Percentiles rank a stretch among this genome's conserved stretches.
phyloP scores from a whole-genome alignment of 2,329 filamentous ascomycete species.

The Trichoderma brevicompactum region DNA sequence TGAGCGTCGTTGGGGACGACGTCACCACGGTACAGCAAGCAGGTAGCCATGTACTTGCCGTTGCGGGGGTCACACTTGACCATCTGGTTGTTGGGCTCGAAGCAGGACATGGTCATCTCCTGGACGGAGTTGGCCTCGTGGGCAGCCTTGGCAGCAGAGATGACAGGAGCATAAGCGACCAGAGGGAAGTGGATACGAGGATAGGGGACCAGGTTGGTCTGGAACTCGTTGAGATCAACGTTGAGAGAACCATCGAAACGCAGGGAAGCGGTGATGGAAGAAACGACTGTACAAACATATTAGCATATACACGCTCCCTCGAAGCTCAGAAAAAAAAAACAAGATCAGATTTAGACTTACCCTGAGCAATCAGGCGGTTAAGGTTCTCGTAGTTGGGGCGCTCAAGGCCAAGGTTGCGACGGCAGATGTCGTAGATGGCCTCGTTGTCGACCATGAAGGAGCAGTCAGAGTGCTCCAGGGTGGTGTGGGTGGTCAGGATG shows the following conservation, averaged over 20 bases:
- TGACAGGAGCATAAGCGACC: conserved; percentile 91
- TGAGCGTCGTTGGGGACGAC: conserved; percentile 97
- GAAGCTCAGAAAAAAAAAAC: no score
- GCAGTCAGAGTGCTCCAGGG: conserved; percentile 98
- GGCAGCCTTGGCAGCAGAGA: conserved; percentile 92
- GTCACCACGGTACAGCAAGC: conserved; percentile 96
- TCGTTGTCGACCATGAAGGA: conserved; percentile 99
- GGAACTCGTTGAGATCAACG: conserved; percentile 99
- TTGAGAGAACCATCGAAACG: conserved; percentile 98
- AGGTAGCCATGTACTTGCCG: conserved; percentile 99
- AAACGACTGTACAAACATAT: conserved; percentile 69
- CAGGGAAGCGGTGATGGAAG: conserved; percentile 96
- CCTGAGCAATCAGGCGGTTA: conserved; percentile 97
- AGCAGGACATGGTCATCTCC: conserved; percentile 99
- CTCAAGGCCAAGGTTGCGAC: conserved; percentile 95
- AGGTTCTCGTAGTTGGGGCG: conserved; percentile 98
- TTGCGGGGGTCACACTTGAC: conserved; percentile 98
- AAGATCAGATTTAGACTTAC: conserved; percentile 49
- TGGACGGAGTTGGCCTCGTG: conserved; percentile 98
- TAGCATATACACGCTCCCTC: background rate
- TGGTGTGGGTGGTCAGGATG: conserved; percentile 98
- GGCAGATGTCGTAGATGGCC: conserved; percentile 99
- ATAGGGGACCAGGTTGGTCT: conserved; percentile 99
- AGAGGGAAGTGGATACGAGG: conserved; percentile 99
- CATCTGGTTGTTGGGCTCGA: conserved; percentile 99